Percentiles rank a stretch among this genome's conserved stretches.
These are phyloP conservation scores for Chionographis japonica DNA, from an alignment of 106 monocot species.

Conservation along the genomic window DNA sequence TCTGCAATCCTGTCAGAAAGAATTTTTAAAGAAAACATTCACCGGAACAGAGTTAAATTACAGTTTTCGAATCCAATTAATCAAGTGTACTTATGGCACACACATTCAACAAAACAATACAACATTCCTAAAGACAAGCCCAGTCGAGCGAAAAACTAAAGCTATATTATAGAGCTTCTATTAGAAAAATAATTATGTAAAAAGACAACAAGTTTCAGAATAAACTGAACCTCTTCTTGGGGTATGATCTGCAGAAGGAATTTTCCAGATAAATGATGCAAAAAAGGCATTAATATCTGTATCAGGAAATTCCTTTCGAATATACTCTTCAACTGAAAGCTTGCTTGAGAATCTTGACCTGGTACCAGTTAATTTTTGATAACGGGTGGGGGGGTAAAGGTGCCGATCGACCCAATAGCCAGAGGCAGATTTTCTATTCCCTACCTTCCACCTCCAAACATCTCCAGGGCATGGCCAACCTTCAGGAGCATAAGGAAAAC, in stretches of 20 bases:
- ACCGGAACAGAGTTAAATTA: too few relatives aligned
- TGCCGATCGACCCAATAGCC: conserved; percentile 21
- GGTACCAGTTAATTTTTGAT: not conserved
- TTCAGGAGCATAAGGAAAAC: conserved; percentile 38
- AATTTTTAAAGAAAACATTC: too few relatives aligned
- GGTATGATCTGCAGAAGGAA: conserved; percentile 2
- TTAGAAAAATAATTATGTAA: not conserved
- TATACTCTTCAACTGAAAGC: conserved; percentile 3
- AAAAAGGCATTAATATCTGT: conserved; percentile 17
- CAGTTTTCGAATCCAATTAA: too few relatives aligned
- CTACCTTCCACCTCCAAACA: conserved; percentile 39
- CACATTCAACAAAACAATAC: too few relatives aligned
- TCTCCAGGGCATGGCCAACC: conserved; percentile 29
- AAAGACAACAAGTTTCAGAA: not conserved
- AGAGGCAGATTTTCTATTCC: conserved; percentile 15
- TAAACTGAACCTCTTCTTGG: conserved; percentile 8
- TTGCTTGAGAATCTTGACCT: conserved; percentile 10
- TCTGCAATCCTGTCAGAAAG: too few relatives aligned
- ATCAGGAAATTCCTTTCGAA: conserved; percentile 12
- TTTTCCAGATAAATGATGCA: conserved; percentile 25
- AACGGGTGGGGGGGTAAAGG: conserved; percentile 18
- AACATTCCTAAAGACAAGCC: too few relatives aligned
- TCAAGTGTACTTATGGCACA: too few relatives aligned
- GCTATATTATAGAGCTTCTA: too few relatives aligned
- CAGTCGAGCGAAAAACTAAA: too few relatives aligned